Conservation (phyloP, 441 rosid genomes). For the Eruca vesicaria region DNA sequence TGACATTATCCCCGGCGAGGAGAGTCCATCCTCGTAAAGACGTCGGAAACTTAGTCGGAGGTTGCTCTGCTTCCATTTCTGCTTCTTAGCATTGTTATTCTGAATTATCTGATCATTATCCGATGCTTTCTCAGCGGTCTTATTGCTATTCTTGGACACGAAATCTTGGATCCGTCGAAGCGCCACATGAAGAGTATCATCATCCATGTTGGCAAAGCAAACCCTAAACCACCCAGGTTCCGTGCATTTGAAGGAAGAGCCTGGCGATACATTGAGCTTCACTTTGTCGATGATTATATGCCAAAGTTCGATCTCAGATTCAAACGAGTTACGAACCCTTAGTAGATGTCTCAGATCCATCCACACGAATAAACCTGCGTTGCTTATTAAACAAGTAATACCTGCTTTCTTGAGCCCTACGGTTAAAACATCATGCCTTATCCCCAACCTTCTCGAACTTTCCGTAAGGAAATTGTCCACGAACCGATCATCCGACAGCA, state of each 20-base stretch:
- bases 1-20: constrained; percentile 41
- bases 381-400: constrained; percentile 44
- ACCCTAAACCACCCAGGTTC: constrained; percentile 74
- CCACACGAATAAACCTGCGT: constrained; percentile 59
- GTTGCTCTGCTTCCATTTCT: constrained; percentile 34
- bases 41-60: constrained; percentile 44
- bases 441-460: constrained; percentile 43
- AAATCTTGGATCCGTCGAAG: constrained; percentile 45
- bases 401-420: constrained; percentile 42
- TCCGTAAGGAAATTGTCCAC: constrained; percentile 41
- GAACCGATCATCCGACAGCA: constrained; percentile 52
- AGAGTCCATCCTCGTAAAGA: constrained; percentile 42
- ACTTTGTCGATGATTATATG: constrained; percentile 42
- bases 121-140: neutral
- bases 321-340: constrained; percentile 35
- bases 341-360: constrained; percentile 56
- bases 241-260: constrained; percentile 53
- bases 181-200: constrained; percentile 47
- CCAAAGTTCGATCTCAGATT: constrained; percentile 53
- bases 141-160: constrained; percentile 26
- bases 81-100: constrained; percentile 26
- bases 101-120: constrained; percentile 1
- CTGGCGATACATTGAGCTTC: constrained; percentile 67
- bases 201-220: constrained; percentile 67
- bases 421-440: constrained; percentile 41